Evolutionary conservation across 2,329 filamentous ascomycete genomes (phyloP).

Genomic region (Hypoxylon sp.): DNA sequence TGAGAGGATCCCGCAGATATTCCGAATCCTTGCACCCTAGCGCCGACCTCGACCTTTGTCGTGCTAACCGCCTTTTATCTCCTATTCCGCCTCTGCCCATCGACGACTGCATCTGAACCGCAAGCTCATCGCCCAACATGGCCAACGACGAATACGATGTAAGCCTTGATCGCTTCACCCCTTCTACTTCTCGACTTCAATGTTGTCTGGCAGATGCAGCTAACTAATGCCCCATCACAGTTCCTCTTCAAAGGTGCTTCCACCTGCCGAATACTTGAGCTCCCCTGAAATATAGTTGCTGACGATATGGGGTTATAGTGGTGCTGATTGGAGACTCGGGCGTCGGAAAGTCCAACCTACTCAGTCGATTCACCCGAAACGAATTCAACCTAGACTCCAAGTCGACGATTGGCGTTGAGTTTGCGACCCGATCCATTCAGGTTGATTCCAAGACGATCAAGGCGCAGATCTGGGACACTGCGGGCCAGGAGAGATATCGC

Average conservation of each 20-base stretch:
- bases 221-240: conserved; percentile 65
- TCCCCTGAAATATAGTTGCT: conserved; percentile 49
- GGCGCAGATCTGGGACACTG: conserved; percentile 99
- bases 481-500: conserved; percentile 98
- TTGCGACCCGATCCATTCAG: conserved; percentile 97
- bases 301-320: conserved; percentile 67
- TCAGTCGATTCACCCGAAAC: conserved; percentile 99
- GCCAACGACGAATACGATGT: conserved; percentile 99
- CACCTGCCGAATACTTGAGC: conserved; percentile 44
- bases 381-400: conserved; percentile 99
- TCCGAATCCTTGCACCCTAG: conserved; percentile 18
- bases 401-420: conserved; percentile 99
- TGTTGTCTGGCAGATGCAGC: conserved; percentile 25
- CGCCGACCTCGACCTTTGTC: conserved; percentile 43
- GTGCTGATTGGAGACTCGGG: conserved; percentile 99
- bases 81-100: conserved; percentile 26
- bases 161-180: conserved; percentile 60
- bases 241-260: conserved; percentile 97
- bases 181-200: conserved; percentile 28
- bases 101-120: conserved; percentile 32
- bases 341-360: conserved; percentile 99
- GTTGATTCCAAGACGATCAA: conserved; percentile 99
- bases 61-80: conserved; percentile 26
- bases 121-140: conserved; percentile 70
- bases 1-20: conserved; percentile 18